These are phyloP conservation scores for Medicago ruthenica DNA, from an alignment of 306 rosid species.

Conservation along the genomic window DNA sequence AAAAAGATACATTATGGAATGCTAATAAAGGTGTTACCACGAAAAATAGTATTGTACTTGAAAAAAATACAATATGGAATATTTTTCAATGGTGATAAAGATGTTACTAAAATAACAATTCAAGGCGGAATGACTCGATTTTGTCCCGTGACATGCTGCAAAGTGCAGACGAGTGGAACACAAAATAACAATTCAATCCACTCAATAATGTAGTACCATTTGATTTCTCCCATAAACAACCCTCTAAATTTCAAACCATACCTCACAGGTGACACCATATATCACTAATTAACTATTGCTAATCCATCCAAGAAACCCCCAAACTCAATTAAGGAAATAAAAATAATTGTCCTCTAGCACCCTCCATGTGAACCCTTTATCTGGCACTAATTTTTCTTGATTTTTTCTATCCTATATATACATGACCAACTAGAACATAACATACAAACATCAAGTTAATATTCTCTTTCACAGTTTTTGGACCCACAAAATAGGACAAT, in stretches of 20 bases:
- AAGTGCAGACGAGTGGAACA: slow-evolving; percentile 17
- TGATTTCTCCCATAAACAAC: not conserved
- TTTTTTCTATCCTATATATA: slow-evolving; percentile 13
- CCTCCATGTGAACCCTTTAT: slow-evolving; percentile 47
- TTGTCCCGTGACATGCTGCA: slow-evolving; percentile 48
- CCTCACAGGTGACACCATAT: no score
- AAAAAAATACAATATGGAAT: no score
- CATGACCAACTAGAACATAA: slow-evolving; percentile 30
- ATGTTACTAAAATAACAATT: no score
- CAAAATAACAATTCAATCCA: not conserved
- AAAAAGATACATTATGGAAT: no score
- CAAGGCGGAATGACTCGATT: no score
- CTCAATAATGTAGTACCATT: not conserved
- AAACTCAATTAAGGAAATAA: not conserved
- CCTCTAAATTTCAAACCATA: no score
- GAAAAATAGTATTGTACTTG: no score
- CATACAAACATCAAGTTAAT: slow-evolving; percentile 2
- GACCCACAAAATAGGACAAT: slow-evolving; percentile 22
- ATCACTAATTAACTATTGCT: no score
- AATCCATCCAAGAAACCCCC: no score
- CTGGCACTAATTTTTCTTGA: not conserved
- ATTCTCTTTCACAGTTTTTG: not conserved
- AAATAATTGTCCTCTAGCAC: slow-evolving; percentile 27
- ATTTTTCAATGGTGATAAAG: no score
- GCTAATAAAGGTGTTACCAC: no score